Evolutionary conservation across 2,329 filamentous ascomycete genomes (phyloP), one percentile per base, ranked within the genome.

Genomic region (Aspergillus latus): DNA sequence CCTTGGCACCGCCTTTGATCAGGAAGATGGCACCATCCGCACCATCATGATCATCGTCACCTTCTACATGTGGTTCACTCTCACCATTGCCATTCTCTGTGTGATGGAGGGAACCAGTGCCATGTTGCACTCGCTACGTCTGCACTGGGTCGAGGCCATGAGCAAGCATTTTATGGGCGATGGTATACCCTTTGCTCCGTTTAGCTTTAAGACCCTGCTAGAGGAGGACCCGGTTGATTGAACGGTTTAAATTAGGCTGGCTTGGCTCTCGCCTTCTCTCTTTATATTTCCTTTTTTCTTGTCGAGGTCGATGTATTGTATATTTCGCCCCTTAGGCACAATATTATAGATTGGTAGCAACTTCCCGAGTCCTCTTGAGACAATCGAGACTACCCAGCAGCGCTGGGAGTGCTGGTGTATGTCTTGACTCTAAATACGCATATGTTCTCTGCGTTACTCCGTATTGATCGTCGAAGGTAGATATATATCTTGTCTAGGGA

Each of bases 61-160:
- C 47, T 97, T 97, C 78, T 88, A 84, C 70, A 78, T 92, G 65
- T 99, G 94, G 92, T 97, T 99, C 76, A 84, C 86, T 67, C 84
- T 97, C 53, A 90, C 88, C 1, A 83, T 91, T 56, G 83, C 82
- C 5, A 88, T 97, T 63, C 80, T 97, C 56, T 93, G 94, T 65
- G 86, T 94, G 66, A 97, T 97, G 92, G 92, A 97, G 74, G 92
- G 92, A 62, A 96, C 93, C 32, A 93, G 89, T 76, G 92, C 92
- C 67, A 97, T 97, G 92, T 82, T 96, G 78, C 92, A 96, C 78
- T 90, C 88, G 59, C 83, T 97, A 65, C 85, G 92, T 81, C 79
- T 97, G 69, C 92, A 96, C 66, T 97, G 92, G 92, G 92, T 97
- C 61, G 93, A 97, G 76, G 93, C 92, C 15, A 97, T 97, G 86